Percentiles rank a stretch among this genome's conserved stretches.
Conservation (phyloP, 257 asterid species). For the Nicotiana tomentosiformis region DNA sequence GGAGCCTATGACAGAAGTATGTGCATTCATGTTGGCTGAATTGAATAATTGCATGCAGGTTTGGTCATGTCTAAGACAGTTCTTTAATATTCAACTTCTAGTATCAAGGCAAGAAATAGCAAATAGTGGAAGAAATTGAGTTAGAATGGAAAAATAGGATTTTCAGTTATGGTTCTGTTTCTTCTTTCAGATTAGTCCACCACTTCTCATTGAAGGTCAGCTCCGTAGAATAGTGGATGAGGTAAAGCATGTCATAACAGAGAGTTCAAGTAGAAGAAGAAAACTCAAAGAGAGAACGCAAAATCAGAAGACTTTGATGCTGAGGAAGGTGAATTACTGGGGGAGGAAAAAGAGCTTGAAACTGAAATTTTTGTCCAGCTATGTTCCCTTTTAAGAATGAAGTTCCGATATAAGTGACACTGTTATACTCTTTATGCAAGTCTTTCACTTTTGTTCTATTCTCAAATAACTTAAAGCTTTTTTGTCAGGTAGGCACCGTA, state of each 20-base stretch:
- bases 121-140: too few relatives aligned
- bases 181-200: slow-evolving; percentile 57
- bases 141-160: too few relatives aligned
- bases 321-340: too few relatives aligned
- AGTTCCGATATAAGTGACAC: too few relatives aligned
- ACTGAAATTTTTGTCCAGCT: slow-evolving; percentile 89
- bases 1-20: slow-evolving; percentile 44
- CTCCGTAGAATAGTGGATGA: slow-evolving; percentile 83
- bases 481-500: slow-evolving; percentile 63
- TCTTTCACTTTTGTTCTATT: too few relatives aligned
- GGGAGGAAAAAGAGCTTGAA: slow-evolving; percentile 62
- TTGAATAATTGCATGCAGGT: too few relatives aligned
- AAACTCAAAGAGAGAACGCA: slow-evolving; percentile 54
- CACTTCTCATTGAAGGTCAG: slow-evolving; percentile 52
- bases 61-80: too few relatives aligned
- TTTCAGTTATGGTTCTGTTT: too few relatives aligned
- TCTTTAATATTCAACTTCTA: background rate
- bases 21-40: slow-evolving; percentile 41
- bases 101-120: too few relatives aligned
- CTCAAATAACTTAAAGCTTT: too few relatives aligned
- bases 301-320: too few relatives aligned
- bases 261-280: slow-evolving; percentile 69
- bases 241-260: slow-evolving; percentile 73
- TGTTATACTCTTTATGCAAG: too few relatives aligned
- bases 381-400: slow-evolving; percentile 8